These are phyloP conservation scores for Chaetomiaceae sp. DNA, from an alignment of 2,329 filamentous ascomycete genomes.

Conservation along the genomic window DNA sequence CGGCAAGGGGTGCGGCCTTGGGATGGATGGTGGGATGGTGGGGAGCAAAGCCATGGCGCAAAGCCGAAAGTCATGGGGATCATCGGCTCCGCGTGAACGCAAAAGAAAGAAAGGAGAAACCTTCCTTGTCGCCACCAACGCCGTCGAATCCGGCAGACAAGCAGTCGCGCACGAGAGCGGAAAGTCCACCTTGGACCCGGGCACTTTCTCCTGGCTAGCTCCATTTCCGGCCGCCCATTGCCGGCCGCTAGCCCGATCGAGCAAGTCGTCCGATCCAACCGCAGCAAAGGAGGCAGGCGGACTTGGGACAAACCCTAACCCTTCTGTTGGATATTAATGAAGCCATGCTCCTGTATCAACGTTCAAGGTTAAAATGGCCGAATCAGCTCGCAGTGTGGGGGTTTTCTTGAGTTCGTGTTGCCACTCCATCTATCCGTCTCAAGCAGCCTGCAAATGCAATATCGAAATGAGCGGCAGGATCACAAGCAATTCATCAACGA, in stretches of 20 bases:
- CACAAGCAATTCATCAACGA: not conserved
- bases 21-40: not conserved
- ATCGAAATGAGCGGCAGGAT: not conserved
- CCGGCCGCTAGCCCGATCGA: slow-evolving; percentile 12
- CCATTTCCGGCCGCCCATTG: not conserved
- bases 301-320: slow-evolving; percentile 1
- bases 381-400: not conserved
- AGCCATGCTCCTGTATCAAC: not conserved
- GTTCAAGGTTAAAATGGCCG: not conserved
- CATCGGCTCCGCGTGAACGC: slow-evolving; percentile 3
- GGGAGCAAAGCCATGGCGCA: not conserved
- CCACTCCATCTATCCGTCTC: not conserved
- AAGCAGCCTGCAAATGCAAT: not conserved
- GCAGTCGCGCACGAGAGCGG: slow-evolving; percentile 2
- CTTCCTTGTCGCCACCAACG: slow-evolving; percentile 6
- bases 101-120: slow-evolving; percentile 6
- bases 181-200: not conserved
- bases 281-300: not conserved
- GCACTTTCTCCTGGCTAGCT: slow-evolving; percentile 1
- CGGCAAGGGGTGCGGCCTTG: not conserved
- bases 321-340: not conserved
- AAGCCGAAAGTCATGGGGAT: not conserved
- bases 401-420: not conserved
- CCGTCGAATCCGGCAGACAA: not conserved
- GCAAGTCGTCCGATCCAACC: slow-evolving; percentile 14